Evolutionary conservation across 306 rosid genomes (phyloP).

Genomic region (Mimosa pudica): DNA sequence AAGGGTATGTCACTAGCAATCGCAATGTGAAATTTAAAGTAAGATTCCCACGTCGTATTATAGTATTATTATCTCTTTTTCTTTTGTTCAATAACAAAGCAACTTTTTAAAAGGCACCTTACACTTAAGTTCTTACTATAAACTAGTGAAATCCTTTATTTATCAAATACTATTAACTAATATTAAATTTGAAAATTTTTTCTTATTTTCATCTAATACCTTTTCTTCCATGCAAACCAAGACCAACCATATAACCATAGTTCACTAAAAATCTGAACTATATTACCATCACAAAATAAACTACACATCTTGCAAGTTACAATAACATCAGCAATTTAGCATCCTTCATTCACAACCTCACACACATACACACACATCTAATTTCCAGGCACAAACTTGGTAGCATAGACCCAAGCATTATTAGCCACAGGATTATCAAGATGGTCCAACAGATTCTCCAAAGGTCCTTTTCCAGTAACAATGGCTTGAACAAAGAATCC

Average conservation of each 20-base stretch:
- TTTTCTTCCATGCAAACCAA: not conserved
- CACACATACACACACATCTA: slow-evolving; percentile 24
- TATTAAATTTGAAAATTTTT: not conserved
- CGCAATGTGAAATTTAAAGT: too few species aligned
- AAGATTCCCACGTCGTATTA: too few species aligned
- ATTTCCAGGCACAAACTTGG: slow-evolving; percentile 87
- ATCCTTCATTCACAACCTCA: slow-evolving; percentile 25
- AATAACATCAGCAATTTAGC: not conserved
- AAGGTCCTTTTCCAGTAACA: slow-evolving; percentile 88
- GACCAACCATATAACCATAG: not conserved
- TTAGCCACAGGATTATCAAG: slow-evolving; percentile 91
- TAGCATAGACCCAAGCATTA: slow-evolving; percentile 94
- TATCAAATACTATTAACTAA: not conserved
- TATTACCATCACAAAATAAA: not conserved
- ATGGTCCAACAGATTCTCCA: slow-evolving; percentile 89
- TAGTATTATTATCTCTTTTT: too few species aligned
- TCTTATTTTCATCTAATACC: not conserved
- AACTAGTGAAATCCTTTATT: not conserved
- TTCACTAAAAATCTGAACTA: not conserved
- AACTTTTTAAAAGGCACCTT: not conserved
- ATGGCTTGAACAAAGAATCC: slow-evolving; percentile 98
- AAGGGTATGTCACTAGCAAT: too few species aligned
- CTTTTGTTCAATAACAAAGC: too few species aligned
- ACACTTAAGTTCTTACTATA: not conserved
- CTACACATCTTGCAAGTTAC: slow-evolving; percentile 17